Evolutionary conservation across 768 basidiomycete genomes (phyloP).

Genomic region (Lactifluus piperatus): DNA sequence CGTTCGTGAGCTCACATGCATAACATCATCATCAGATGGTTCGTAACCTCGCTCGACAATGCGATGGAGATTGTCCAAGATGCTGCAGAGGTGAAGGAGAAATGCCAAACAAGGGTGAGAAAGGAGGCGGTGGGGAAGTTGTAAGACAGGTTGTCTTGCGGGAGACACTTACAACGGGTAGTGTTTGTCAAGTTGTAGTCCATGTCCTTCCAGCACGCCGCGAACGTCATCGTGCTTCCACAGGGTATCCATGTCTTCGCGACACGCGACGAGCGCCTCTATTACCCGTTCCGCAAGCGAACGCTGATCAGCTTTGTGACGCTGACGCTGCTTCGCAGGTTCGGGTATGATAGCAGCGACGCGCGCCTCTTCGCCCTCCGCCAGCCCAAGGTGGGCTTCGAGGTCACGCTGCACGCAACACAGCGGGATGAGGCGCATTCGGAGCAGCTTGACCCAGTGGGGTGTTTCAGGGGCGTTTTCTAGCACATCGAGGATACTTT

Average conservation of each 20-base stretch:
- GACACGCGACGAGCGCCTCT: constrained; percentile 49
- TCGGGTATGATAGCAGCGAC: constrained; percentile 22
- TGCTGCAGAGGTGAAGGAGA: background rate
- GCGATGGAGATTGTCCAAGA: background rate
- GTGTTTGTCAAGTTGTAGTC: constrained; percentile 49
- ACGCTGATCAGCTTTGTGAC: background rate
- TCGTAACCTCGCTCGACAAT: constrained; percentile 20
- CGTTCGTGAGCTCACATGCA: constrained; percentile 67
- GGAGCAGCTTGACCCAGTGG: background rate
- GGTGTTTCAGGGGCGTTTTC: constrained; percentile 18
- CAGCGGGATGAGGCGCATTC: constrained; percentile 16
- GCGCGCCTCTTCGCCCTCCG: background rate
- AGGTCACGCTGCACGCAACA: constrained; percentile 27
- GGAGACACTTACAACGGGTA: constrained; percentile 58
- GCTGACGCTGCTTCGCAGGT: constrained; percentile 12
- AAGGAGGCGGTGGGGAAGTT: too few species aligned
- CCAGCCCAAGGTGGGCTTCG: background rate
- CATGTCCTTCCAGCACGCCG: constrained; percentile 44
- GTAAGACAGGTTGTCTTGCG: too few species aligned
- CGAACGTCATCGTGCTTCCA: constrained; percentile 59
- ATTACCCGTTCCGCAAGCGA: constrained; percentile 41
- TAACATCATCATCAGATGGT: constrained; percentile 65
- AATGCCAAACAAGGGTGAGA: too few species aligned
- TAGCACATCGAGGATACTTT: constrained; percentile 32
- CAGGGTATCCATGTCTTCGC: constrained; percentile 54